Conservation (phyloP, 805 yeast genomes). For the Grigorovia yakushimaensis region DNA sequence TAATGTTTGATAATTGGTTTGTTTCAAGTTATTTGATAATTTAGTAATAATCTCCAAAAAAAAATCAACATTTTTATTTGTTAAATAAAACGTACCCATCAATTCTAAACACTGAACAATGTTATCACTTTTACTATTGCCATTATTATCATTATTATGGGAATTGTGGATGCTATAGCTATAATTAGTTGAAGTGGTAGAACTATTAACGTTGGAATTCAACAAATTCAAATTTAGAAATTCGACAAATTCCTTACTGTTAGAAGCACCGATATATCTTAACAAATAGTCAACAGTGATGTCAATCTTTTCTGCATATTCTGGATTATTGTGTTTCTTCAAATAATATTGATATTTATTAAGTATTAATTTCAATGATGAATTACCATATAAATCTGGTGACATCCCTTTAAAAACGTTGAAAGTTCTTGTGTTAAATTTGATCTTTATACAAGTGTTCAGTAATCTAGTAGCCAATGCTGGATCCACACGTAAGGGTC, state of each 20-base stretch:
- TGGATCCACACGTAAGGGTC: conserved; percentile 24
- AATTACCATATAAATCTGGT: conserved; percentile 5
- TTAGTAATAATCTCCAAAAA: conserved; percentile 33
- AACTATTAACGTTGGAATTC: conserved; percentile 24
- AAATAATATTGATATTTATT: conserved; percentile 14
- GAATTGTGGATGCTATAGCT: neutral
- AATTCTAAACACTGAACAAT: conserved; percentile 28
- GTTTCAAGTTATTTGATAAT: conserved; percentile 30
- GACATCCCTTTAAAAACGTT: conserved; percentile 24
- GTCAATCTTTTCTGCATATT: conserved; percentile 26
- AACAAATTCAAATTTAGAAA: conserved; percentile 21
- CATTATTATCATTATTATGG: neutral
- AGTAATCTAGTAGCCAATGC: conserved; percentile 17
- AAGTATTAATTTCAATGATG: conserved; percentile 8
- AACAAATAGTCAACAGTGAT: conserved; percentile 32
- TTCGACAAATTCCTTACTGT: conserved; percentile 33
- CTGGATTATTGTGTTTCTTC: conserved; percentile 8
- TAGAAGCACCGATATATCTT: conserved; percentile 39
- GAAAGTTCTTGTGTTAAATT: conserved; percentile 23
- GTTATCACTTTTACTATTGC: neutral
- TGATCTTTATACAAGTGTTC: conserved; percentile 19
- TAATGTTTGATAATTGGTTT: conserved; percentile 36
- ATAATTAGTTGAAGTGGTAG: conserved; percentile 14
- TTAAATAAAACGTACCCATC: conserved; percentile 34
- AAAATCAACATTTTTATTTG: conserved; percentile 27